Base-by-base conservation (phyloP, 805 yeast species). In the Saturnispora saitoi region DNA sequence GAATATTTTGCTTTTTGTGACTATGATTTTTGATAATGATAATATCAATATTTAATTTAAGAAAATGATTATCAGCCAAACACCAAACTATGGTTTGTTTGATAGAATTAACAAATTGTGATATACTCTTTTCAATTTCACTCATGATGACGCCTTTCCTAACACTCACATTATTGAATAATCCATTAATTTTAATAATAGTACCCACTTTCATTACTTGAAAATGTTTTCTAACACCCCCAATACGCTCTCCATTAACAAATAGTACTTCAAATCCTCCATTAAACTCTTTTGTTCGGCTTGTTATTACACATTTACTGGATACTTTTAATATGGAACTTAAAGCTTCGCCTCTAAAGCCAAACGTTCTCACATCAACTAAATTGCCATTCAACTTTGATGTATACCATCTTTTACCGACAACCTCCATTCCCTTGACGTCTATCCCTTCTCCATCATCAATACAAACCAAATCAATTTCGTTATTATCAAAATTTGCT, bases 361-460 rank as follows among this genome's bases (percentile, higher is more conserved):
- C 95, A 54, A 71, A 76, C 0, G 83, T 76, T 1, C 47, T 45
- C 3, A 73, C 60, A 0, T 43, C 15, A 12, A 55, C 58, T 31
- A 83, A 56, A 19, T 72, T 77, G 1, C 63, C 22, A 3, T 30
- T 4, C 24, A 45, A 40, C 55, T 83, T 86, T 0, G 90, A 81
- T 0, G 91, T 83, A 48, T 65, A 66, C 56, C 76, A 68, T 17
- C 71, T 63, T 12, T 53, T 43, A 0, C 84, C 88, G 1, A 84
- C 58, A 2, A 54, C 36, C 0, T 56, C 64, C 43, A 85, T 57
- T 42, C 81, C 81, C 0, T 57, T 68, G 0, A 71, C 69, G 4
- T 54, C 49, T 2, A 90, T 77, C 0, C 97, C 97, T 2, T 19
- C 26, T 0, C 97, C 97, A 61, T 90, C 70, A 62, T 90, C 97